Evolutionary conservation across 2,329 filamentous ascomycete species (phyloP).

Genomic region (Diaporthe amygdali): DNA sequence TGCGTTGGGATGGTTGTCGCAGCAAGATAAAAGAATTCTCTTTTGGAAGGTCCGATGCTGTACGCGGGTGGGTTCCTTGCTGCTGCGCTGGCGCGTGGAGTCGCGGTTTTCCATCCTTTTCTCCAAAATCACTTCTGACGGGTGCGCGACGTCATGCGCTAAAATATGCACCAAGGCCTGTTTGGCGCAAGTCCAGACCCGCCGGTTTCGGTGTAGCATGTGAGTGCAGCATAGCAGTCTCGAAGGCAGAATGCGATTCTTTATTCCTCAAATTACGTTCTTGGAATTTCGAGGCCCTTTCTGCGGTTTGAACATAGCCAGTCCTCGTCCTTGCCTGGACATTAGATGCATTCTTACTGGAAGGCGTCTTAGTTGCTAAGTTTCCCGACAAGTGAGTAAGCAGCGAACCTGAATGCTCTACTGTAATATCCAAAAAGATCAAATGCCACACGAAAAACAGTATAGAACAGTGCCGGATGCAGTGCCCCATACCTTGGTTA

Average conservation of each 20-base stretch:
- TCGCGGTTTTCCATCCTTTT: neutral
- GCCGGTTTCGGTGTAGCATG: slow-evolving; percentile 4
- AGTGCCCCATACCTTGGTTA: neutral
- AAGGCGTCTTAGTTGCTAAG: neutral
- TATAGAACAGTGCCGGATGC: neutral
- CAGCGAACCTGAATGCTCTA: neutral
- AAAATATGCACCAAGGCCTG: neutral
- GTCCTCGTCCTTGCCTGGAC: neutral
- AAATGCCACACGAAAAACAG: neutral
- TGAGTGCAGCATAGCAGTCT: neutral
- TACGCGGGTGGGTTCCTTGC: neutral
- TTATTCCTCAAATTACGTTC: neutral
- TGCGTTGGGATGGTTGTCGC: neutral
- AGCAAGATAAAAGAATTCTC: neutral
- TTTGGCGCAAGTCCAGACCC: neutral
- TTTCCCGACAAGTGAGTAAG: neutral
- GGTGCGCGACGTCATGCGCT: slow-evolving; percentile 9
- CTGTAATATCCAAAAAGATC: neutral
- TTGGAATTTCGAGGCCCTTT: too few relatives aligned
- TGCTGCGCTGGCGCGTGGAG: slow-evolving; percentile 15
- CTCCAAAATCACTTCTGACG: neutral
- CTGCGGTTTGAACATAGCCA: neutral
- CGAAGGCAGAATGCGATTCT: neutral
- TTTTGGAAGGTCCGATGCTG: neutral
- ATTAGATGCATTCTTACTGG: neutral